Evolutionary conservation across 2,329 filamentous ascomycete species (phyloP), one percentile per base, ranked within the genome.

Genomic region (Arthroderma sp.): DNA sequence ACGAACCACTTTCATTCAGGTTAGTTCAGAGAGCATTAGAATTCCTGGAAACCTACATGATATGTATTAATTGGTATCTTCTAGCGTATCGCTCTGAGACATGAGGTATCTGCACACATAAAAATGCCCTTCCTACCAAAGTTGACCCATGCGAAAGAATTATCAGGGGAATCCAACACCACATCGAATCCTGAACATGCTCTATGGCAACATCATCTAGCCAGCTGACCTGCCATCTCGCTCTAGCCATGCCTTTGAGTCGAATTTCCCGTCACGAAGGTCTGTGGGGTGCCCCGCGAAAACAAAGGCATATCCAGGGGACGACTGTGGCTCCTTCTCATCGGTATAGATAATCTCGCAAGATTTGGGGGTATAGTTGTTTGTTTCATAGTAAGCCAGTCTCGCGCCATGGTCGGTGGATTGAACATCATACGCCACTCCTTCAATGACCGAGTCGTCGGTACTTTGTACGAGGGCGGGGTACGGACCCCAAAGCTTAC

Each of bases 401-500:
- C 27, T 36, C 5, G 31, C 33, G 4, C 40, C 43, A 31, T 48
- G 36, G 27, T 46, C 31, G 29, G 43, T 33, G 8, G 40, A 32
- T n/a, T 29, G 27, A 27, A 59, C 53, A 48, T 52, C 40, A 46
- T 54, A 60, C 7, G 51, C 54, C 29, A 47, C 45, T 3, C 56
- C 57, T 22, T 54, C 32, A 36, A 59, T 52, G 8, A 48, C 38
- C 11, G 42, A 43, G 4, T 42, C 47, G 15, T 50, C 48, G 4
- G 43, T 32, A n/a, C 38, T 46, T 47, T 54, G 51, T 1, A 56
- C 11, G 0, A 59, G 45, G 33, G 56, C 56, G 6, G 56, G 54
- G 45, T 59, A 60, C 38, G 56, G 54, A 1, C 58, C 58, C 55
- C 58, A 58, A 28, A 59, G 36, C 46, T 56, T 58, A 48, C 51